A percentile compares a stretch with the other conserved stretches of the same genome.
These are phyloP conservation scores for Chaetomium sp. DNA, from an alignment of 2,329 filamentous ascomycete species.

Conservation along the genomic window DNA sequence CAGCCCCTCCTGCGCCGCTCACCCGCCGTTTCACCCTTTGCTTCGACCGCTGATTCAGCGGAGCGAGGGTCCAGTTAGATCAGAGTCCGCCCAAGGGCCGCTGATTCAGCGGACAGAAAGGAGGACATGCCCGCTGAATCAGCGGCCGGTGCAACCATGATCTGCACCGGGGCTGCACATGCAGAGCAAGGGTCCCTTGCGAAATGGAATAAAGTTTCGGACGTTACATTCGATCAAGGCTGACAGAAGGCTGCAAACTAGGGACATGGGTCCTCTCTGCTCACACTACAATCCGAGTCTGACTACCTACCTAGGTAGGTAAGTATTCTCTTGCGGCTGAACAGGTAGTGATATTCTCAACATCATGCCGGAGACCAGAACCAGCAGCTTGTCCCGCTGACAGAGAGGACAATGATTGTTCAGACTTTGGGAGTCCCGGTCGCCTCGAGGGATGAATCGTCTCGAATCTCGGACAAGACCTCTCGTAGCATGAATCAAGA, in stretches of 20 bases:
- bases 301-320: too few relatives aligned
- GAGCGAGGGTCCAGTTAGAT: not conserved
- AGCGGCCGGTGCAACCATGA: not conserved
- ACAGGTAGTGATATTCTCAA: not conserved
- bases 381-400: not conserved
- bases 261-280: not conserved
- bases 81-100: not conserved
- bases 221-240: not conserved
- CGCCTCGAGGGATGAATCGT: not conserved
- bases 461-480: not conserved
- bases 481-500: not conserved
- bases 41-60: conserved; percentile 13
- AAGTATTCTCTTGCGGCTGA: not conserved
- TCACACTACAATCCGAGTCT: not conserved
- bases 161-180: not conserved
- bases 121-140: not conserved
- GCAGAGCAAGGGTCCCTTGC: not conserved
- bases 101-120: conserved; percentile 4
- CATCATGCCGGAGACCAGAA: not conserved
- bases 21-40: not conserved
- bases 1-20: not conserved
- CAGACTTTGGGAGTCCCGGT: not conserved
- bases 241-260: not conserved
- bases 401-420: not conserved
- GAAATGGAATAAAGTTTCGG: not conserved